Conservation (phyloP, 768 basidiomycete genomes). For the Rhodotorula graminis region DNA sequence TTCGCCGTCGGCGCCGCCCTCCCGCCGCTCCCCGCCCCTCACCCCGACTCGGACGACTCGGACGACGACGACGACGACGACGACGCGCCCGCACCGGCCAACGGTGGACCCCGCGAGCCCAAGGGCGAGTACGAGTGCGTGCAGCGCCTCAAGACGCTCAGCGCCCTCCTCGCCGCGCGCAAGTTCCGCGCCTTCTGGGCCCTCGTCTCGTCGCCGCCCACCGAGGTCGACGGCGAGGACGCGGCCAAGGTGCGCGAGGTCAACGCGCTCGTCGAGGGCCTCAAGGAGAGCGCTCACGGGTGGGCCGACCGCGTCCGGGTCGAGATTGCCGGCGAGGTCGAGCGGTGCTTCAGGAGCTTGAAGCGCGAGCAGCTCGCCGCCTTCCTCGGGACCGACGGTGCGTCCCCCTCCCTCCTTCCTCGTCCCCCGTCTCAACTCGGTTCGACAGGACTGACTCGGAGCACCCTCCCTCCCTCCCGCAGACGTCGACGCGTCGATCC, state of each 20-base stretch:
- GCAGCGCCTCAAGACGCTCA: conserved; percentile 68
- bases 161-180: conserved; percentile 71
- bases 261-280: neutral
- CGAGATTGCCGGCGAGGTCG: conserved; percentile 28
- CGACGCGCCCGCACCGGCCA: neutral
- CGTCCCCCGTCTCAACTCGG: too few relatives aligned
- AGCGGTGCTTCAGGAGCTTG: conserved; percentile 33
- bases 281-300: conserved; percentile 8
- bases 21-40: conserved; percentile 4
- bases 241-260: conserved; percentile 1
- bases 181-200: conserved; percentile 84
- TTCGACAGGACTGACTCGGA: neutral
- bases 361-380: conserved; percentile 12
- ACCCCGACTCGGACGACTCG: conserved; percentile 9
- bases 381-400: conserved; percentile 32
- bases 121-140: conserved; percentile 62
- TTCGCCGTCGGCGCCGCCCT: conserved; percentile 46
- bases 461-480: neutral
- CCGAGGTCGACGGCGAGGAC: neutral
- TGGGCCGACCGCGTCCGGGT: conserved; percentile 16
- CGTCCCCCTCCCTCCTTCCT: neutral
- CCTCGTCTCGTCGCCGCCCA: conserved; percentile 13
- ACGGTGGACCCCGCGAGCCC: conserved; percentile 4
- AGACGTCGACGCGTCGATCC: conserved; percentile 10
- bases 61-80: conserved; percentile 17